Evolutionary conservation across 805 yeast genomes (phyloP), one percentile per base, ranked within the genome.

Genomic region (Nakazawaea wyomingensis): DNA sequence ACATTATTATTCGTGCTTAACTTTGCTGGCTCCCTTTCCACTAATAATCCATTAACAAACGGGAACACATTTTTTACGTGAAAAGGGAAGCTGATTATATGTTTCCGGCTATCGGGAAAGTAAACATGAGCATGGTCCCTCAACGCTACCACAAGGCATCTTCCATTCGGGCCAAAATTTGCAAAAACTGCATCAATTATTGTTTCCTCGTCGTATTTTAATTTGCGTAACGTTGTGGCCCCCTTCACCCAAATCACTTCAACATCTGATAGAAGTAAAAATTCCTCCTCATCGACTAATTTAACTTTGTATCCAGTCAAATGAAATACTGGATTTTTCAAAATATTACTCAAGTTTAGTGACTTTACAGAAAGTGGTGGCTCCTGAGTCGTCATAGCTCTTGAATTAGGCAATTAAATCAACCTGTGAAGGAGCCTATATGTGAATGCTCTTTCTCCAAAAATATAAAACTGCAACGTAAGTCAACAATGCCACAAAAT

Each of bases 1-100:
- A 19, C 17, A 16, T 44, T 46, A 6, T 26, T 43, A 33, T 2
- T 22, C 14, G 5, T 37, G 27, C 19, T 39, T 33, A 36, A 21
- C 11, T 34, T 30, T 17, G 50, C 46, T 22, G 53, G 51, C 38
- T 69, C 72, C 30, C 79, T 65, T 52, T 84, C 85, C 18, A 85
- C 53, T 0, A 89, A 62, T 3, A 87, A 54, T 0, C 96, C 96
- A 32, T 75, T 70, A 19, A 77, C 78, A 53, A 79, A 83, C 9
- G 83, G 72, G 47, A 82, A 72, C 2, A 83, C 90, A 21, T 67
- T 67, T 29, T 65, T 69, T 20, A 85, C 71, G 5, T 65, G 64
- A 49, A 88, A 85, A 0, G 96, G 95, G 48, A 89, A 76, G 50
- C 78, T 79, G 9, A 81, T 73, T 1, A 74, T 69, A 45, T 76